phyloP scores from a whole-genome alignment of 2,329 filamentous ascomycete species.

The Ascocoryne sarcoides region DNA sequence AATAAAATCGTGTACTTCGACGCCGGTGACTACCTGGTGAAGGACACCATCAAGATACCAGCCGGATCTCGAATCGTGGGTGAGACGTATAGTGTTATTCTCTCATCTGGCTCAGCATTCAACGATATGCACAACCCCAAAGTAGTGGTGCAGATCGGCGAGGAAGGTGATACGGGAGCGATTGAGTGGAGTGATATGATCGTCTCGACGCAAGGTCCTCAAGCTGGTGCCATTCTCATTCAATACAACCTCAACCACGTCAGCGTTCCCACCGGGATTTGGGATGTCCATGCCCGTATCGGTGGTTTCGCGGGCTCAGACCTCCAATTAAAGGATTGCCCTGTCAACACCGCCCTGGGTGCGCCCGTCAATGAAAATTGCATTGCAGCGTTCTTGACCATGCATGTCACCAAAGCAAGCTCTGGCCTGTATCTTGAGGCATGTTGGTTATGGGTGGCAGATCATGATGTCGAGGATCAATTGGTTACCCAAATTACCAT shows the following conservation, averaged over 20 bases:
- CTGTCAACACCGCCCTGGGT: conserved; percentile 44
- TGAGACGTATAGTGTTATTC: conserved; percentile 33
- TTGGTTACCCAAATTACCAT: conserved; percentile 47
- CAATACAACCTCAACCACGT: conserved; percentile 8
- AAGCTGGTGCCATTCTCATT: background rate
- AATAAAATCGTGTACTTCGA: conserved; percentile 46
- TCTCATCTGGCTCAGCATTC: conserved; percentile 34
- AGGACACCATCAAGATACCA: conserved; percentile 37
- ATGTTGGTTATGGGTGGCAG: conserved; percentile 39
- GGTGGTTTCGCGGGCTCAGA: conserved; percentile 35
- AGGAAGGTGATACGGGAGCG: conserved; percentile 43
- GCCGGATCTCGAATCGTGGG: conserved; percentile 32
- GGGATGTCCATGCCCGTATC: conserved; percentile 33
- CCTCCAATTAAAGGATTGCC: conserved; percentile 19
- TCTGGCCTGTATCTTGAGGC: conserved; percentile 43
- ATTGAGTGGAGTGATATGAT: conserved; percentile 56
- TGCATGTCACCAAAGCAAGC: conserved; percentile 27
- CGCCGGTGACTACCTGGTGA: conserved; percentile 44
- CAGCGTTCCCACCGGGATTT: conserved; percentile 44
- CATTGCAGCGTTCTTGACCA: conserved; percentile 28
- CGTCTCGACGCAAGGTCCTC: conserved; percentile 27
- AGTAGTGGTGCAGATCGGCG: conserved; percentile 42
- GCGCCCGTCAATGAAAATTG: conserved; percentile 26
- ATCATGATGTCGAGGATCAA: conserved; percentile 33
- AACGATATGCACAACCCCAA: conserved; percentile 34